Conservation (phyloP, 805 yeast species). For the Myxozyma melibiosi region DNA sequence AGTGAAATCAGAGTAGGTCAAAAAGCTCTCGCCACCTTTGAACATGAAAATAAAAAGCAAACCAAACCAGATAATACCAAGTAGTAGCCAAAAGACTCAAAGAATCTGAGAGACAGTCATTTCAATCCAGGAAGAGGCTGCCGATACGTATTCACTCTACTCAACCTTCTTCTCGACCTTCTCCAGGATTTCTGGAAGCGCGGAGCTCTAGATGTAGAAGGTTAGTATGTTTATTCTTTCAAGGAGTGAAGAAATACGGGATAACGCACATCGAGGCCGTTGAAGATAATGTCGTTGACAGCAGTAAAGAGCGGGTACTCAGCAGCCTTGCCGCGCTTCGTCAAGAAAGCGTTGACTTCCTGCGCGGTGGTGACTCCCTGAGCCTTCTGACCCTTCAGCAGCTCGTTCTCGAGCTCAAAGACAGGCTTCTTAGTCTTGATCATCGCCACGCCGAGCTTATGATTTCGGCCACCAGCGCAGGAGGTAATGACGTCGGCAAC, state of each 20-base stretch:
- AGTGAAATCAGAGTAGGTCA: not conserved
- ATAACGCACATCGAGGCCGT: conserved; percentile 48
- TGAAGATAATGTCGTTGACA: conserved; percentile 81
- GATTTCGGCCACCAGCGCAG: conserved; percentile 97
- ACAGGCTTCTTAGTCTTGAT: conserved; percentile 63
- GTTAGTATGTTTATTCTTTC: not conserved
- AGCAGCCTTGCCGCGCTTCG: conserved; percentile 51
- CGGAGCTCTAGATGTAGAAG: conserved; percentile 1
- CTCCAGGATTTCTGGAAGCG: conserved; percentile 27
- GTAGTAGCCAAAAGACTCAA: not conserved
- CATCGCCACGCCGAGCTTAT: conserved; percentile 55
- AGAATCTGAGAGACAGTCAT: not conserved
- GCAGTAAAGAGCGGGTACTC: conserved; percentile 84
- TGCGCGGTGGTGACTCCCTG: conserved; percentile 90
- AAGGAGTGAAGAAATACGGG: not conserved
- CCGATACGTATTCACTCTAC: not conserved
- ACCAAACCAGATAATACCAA: not conserved
- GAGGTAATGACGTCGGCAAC: conserved; percentile 98
- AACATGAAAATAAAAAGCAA: not conserved
- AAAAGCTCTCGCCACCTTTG: not conserved
- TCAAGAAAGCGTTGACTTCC: conserved; percentile 86
- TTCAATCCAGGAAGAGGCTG: too few relatives aligned
- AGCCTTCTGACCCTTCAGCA: conserved; percentile 93
- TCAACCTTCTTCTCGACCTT: conserved; percentile 11
- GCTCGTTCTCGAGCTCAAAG: conserved; percentile 76